Base-by-base conservation (phyloP, 768 basidiomycete genomes). In the Mycena floridula region DNA sequence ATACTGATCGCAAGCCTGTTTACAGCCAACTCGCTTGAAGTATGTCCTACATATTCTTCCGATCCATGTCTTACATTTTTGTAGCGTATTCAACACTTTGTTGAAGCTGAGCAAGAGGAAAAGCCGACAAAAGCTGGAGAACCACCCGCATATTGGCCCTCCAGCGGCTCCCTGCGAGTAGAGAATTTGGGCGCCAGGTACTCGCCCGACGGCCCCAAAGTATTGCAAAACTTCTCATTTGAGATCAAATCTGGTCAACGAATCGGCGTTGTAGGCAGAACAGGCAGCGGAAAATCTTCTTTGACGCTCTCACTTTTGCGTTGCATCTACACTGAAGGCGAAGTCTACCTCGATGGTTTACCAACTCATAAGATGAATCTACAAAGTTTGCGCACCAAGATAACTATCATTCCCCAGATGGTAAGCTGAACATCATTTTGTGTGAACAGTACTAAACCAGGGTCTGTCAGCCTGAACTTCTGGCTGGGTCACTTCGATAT, bases 81-180 rank as follows among this genome's bases (percentile, higher is more conserved):
- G 6, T 44, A 54, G 45, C 50, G 52, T 25, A 51, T 54, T 15
- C 47, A 54, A 37, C 38, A 42, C 16, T 75, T 70, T 50, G 50
- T 74, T n/a, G 49, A 60, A 18, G 70, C 72, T 49, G 71, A 73
- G 21, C 64, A 67, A 28, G 71, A 76, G 50, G 61, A 66, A 3
- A 46, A 52, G 30, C 50, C 65, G 0, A 60, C 61, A 0, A 43
- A 57, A 15, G 50, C 50, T 5, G 71, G 69, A 38, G 59, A 59
- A 36, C 79, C 79, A 4, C 77, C 79, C 1, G 78, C 79, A 0
- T 67, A 74, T 37, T 82, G 79, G 79, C 79, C 79, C 1, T 61
- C 76, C 7, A 73, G 71, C 8, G 80, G 80, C 2, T 58, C 67
- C 16, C 62, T 81, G 24, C 56, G 62, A 4, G 71, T 77, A 4